These are phyloP conservation scores for Angomonas deanei DNA, from an alignment of 208 protist species.

Conservation along the genomic window DNA sequence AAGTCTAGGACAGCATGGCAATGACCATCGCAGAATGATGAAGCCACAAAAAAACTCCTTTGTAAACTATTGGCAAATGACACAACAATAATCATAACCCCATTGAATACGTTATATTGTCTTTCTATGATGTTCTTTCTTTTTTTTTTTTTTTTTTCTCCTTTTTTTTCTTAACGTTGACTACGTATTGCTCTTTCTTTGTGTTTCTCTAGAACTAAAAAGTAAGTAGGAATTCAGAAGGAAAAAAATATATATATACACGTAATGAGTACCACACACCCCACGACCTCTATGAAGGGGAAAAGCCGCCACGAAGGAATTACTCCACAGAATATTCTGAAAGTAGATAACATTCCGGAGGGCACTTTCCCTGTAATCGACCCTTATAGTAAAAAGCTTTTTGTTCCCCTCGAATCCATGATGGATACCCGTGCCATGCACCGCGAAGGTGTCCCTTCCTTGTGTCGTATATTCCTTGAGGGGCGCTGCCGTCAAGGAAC, in stretches of 20 bases:
- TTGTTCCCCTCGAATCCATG: conserved; percentile 59
- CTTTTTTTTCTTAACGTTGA: neutral
- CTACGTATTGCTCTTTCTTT: conserved; percentile 4
- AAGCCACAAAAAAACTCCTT: too few species aligned
- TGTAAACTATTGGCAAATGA: too few species aligned
- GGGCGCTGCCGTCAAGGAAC: conserved; percentile 72
- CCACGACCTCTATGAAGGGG: neutral
- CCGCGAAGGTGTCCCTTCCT: conserved; percentile 65
- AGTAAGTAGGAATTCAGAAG: too few species aligned
- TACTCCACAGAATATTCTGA: conserved; percentile 48
- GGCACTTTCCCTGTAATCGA: conserved; percentile 80
- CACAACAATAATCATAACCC: too few species aligned
- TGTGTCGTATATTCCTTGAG: conserved; percentile 73
- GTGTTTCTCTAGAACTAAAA: too few species aligned
- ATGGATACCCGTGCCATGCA: conserved; percentile 71
- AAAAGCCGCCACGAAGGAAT: conserved; percentile 9
- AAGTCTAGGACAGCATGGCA: too few species aligned
- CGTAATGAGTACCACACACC: conserved; percentile 1
- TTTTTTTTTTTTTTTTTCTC: neutral
- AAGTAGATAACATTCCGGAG: conserved; percentile 31
- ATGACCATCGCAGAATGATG: too few species aligned
- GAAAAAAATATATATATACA: too few species aligned
- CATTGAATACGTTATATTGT: too few species aligned
- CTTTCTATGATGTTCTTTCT: too few species aligned
- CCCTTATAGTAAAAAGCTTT: conserved; percentile 64